phyloP scores from a whole-genome alignment of 352 stramenopile genomes.

The Globisporangium middletonii region DNA sequence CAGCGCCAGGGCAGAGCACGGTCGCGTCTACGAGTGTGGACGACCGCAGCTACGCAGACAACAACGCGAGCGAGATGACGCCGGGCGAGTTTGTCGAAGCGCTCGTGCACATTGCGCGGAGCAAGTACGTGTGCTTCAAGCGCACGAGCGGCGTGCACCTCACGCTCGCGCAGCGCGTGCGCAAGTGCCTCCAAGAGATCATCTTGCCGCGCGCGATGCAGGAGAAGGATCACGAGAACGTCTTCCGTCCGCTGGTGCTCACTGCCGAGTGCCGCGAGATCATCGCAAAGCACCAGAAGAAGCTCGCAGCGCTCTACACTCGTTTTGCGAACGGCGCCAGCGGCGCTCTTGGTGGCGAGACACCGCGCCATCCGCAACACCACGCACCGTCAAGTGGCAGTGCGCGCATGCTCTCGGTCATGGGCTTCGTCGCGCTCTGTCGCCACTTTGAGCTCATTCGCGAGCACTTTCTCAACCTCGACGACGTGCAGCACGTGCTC shows the following conservation, averaged over 20 bases:
- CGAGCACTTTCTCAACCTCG: conserved; percentile 52
- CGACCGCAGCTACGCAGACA: conserved; percentile 3
- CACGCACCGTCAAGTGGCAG: neutral
- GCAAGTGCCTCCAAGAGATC: conserved; percentile 43
- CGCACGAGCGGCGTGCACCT: neutral
- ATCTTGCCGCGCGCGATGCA: conserved; percentile 49
- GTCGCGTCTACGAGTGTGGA: neutral
- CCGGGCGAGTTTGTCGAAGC: conserved; percentile 62
- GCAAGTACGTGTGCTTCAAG: conserved; percentile 27
- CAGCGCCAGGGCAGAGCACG: conserved; percentile 3
- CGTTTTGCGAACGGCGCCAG: conserved; percentile 24
- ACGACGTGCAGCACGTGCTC: conserved; percentile 57
- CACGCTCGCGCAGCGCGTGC: conserved; percentile 33
- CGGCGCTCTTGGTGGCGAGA: neutral
- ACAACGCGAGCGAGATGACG: conserved; percentile 44
- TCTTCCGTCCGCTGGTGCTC: conserved; percentile 47
- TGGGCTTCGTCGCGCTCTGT: conserved; percentile 38
- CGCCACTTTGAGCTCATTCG: conserved; percentile 49
- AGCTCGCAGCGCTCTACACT: conserved; percentile 33
- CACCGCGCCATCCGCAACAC: neutral
- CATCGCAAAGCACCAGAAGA: conserved; percentile 43
- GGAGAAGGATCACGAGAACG: conserved; percentile 37
- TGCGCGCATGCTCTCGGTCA: conserved; percentile 33
- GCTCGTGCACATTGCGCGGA: conserved; percentile 45
- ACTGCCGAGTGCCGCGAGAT: conserved; percentile 41